Conservation (phyloP, 2,329 filamentous ascomycete genomes). For the Venturia nashicola region DNA sequence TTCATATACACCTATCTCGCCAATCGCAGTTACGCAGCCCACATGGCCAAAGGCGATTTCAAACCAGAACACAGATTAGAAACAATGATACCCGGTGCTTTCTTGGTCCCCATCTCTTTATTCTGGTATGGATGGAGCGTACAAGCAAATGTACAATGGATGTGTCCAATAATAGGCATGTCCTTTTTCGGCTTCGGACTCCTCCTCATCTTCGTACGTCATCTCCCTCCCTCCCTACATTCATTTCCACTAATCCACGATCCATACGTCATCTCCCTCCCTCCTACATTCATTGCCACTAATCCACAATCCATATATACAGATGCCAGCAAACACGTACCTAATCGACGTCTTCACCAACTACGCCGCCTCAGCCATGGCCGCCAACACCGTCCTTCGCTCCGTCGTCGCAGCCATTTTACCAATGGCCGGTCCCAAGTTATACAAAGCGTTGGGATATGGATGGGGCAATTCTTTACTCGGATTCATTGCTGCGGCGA, state of each 20-base stretch:
- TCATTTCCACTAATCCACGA: too few relatives aligned
- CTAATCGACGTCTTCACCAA: slow-evolving; percentile 29
- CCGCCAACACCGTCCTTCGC: slow-evolving; percentile 28
- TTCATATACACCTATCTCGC: slow-evolving; percentile 12
- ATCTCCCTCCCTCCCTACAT: too few relatives aligned
- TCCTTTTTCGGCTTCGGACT: slow-evolving; percentile 22
- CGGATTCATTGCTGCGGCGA: slow-evolving; percentile 20
- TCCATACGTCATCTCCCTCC: too few relatives aligned
- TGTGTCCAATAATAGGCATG: slow-evolving; percentile 24
- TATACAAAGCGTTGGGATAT: slow-evolving; percentile 27
- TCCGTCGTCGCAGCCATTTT: slow-evolving; percentile 26
- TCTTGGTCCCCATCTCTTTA: slow-evolving; percentile 22
- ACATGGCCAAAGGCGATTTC: slow-evolving; percentile 3
- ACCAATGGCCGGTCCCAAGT: slow-evolving; percentile 25
- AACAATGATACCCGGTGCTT: slow-evolving; percentile 7
- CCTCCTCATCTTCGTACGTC: slow-evolving; percentile 20
- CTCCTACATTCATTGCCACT: too few relatives aligned
- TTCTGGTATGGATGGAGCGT: slow-evolving; percentile 27
- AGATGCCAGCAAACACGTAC: slow-evolving; percentile 28
- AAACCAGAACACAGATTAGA: slow-evolving; percentile 11
- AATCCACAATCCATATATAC: too few relatives aligned
- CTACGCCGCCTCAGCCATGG: slow-evolving; percentile 30
- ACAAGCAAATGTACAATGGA: slow-evolving; percentile 22
- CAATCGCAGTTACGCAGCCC: slow-evolving; percentile 3
- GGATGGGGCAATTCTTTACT: slow-evolving; percentile 28